Percentiles rank a stretch among this genome's conserved stretches.
Conservation (phyloP, 169 alveolate species). For the Cryptosporidium parvum region DNA sequence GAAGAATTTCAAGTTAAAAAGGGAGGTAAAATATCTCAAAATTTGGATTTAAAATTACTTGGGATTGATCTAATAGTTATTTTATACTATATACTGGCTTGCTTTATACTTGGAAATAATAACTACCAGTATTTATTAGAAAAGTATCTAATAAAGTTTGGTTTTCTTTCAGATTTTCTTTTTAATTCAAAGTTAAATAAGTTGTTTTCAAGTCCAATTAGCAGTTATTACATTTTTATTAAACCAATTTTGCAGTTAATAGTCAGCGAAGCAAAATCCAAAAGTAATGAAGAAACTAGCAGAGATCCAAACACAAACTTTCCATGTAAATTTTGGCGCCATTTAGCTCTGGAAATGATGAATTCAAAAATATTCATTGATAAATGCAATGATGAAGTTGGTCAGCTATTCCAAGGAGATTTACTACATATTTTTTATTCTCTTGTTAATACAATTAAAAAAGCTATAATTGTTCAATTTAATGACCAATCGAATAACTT, state of each 20-base stretch:
- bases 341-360: constrained; percentile 43
- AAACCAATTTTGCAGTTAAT: constrained; percentile 36
- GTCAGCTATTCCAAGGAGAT: constrained; percentile 42
- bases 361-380: constrained; percentile 40
- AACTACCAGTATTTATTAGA: constrained; percentile 9
- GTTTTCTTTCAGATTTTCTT: constrained; percentile 7
- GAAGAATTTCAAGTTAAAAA: not conserved
- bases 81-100: constrained; percentile 23
- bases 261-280: not conserved
- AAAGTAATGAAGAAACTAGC: not conserved
- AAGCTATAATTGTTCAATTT: constrained; percentile 14
- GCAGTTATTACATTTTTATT: constrained; percentile 21
- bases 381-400: constrained; percentile 61
- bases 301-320: not conserved
- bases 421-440: constrained; percentile 24
- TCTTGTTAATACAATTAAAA: not conserved
- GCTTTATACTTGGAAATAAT: constrained; percentile 12
- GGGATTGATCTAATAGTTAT: constrained; percentile 14
- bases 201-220: constrained; percentile 11
- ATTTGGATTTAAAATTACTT: not conserved
- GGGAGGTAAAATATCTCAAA: not conserved
- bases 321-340: constrained; percentile 65
- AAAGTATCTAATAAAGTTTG: not conserved
- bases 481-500: not conserved
- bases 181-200: constrained; percentile 8